phyloP scores from a whole-genome alignment of 129 eudicot genomes.

The Cynara cardunculus region DNA sequence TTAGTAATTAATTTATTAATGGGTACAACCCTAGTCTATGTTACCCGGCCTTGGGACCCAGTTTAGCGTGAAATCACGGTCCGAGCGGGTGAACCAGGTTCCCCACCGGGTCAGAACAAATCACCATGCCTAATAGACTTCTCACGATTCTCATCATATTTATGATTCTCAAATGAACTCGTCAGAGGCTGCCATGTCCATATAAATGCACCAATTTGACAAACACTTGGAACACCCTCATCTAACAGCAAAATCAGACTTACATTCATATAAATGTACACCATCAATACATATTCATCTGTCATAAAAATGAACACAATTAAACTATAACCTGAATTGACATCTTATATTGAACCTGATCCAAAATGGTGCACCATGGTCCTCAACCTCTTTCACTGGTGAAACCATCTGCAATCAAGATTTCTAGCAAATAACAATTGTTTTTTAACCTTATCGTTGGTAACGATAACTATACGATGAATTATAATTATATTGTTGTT shows the following conservation, averaged over 20 bases:
- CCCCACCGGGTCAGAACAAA: too few relatives aligned
- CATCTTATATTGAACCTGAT: too few relatives aligned
- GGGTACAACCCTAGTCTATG: too few relatives aligned
- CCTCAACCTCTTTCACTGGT: background rate
- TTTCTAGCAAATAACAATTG: background rate
- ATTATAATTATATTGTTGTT: conserved; percentile 24
- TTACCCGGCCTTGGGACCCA: too few relatives aligned
- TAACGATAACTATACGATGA: conserved; percentile 25
- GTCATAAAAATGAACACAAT: background rate
- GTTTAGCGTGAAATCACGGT: too few relatives aligned
- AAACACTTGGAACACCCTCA: background rate
- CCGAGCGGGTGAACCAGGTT: too few relatives aligned
- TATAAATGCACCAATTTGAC: background rate
- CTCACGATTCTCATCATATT: too few relatives aligned
- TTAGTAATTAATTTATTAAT: too few relatives aligned
- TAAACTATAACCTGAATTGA: background rate
- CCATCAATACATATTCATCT: background rate
- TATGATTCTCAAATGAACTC: too few relatives aligned
- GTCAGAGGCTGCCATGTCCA: too few relatives aligned
- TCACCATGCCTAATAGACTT: too few relatives aligned
- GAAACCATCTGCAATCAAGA: background rate
- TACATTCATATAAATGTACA: background rate
- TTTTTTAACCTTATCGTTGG: conserved; percentile 5
- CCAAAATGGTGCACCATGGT: background rate
- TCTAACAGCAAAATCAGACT: background rate